Evolutionary conservation across 352 stramenopile species (phyloP).

Genomic region (Ophiocytium majus): DNA sequence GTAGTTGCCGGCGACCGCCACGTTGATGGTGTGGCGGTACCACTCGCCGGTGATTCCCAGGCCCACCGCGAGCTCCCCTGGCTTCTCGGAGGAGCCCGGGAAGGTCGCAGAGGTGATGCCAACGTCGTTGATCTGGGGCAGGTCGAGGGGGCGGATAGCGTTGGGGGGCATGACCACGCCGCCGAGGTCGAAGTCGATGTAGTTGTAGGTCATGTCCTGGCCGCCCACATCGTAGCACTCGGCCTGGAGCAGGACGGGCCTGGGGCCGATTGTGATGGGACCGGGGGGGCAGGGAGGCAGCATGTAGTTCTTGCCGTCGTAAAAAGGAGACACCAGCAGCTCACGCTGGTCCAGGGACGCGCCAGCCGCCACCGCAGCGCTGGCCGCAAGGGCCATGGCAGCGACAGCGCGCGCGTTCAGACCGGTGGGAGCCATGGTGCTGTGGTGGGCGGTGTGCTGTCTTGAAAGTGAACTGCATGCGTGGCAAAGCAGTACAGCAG

Average conservation of each 20-base stretch:
- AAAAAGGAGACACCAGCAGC: no score
- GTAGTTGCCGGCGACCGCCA: not conserved
- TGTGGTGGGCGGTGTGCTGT: no score
- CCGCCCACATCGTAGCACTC: conserved; percentile 5
- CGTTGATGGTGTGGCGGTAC: not conserved
- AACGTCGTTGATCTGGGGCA: conserved; percentile 3
- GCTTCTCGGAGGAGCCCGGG: not conserved
- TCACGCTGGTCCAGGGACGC: no score
- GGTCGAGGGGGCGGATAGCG: not conserved
- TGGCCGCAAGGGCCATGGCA: no score
- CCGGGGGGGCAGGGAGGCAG: no score
- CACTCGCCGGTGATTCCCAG: not conserved
- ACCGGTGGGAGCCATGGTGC: no score
- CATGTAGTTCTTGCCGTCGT: no score
- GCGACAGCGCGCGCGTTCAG: no score
- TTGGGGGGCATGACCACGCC: not conserved
- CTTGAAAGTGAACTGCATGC: no score
- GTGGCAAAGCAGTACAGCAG: no score
- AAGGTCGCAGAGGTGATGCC: not conserved
- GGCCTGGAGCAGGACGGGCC: not conserved
- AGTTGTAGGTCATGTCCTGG: not conserved
- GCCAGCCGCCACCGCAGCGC: no score
- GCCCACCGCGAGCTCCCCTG: not conserved
- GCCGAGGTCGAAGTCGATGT: not conserved
- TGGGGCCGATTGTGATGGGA: no score